Evolutionary conservation across 2,329 filamentous ascomycete species (phyloP).

Genomic region (Fusarium coicis): DNA sequence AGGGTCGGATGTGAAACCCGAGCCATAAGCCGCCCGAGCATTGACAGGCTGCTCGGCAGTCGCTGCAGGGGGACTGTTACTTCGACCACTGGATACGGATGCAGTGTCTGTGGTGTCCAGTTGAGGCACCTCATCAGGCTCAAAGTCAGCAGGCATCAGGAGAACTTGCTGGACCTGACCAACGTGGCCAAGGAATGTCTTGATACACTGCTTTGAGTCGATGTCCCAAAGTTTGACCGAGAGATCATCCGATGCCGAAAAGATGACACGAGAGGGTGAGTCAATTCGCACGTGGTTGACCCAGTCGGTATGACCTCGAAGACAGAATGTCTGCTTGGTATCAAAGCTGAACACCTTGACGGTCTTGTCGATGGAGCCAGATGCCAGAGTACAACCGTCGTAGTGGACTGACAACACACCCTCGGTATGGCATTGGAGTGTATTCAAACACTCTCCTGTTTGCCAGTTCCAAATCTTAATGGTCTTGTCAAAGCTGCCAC

Average conservation of each 20-base stretch:
- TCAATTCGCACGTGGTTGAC: conserved; percentile 96
- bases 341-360: conserved; percentile 95
- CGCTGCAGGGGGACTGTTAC: conserved; percentile 52
- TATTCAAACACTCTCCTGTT: conserved; percentile 86
- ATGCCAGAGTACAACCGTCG: conserved; percentile 84
- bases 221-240: conserved; percentile 94
- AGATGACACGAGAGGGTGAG: conserved; percentile 80
- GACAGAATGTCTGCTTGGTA: conserved; percentile 80
- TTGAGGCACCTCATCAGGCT: conserved; percentile 75
- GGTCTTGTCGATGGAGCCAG: conserved; percentile 88
- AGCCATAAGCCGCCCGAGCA: conserved; percentile 66
- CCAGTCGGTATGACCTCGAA: conserved; percentile 91
- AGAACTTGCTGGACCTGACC: conserved; percentile 95
- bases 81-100: conserved; percentile 61
- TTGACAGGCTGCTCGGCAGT: conserved; percentile 51
- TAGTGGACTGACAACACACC: conserved; percentile 92
- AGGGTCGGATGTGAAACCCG: conserved; percentile 69
- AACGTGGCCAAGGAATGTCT: conserved; percentile 86
- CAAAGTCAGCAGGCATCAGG: conserved; percentile 85
- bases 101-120: conserved; percentile 64
- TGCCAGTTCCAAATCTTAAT: conserved; percentile 98
- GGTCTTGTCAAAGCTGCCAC: conserved; percentile 86
- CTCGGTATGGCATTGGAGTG: conserved; percentile 79
- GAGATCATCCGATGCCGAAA: conserved; percentile 94
- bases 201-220: conserved; percentile 82